Conservation (phyloP, 2,329 filamentous ascomycete species). For the Mycosphaerelloides madeirae region DNA sequence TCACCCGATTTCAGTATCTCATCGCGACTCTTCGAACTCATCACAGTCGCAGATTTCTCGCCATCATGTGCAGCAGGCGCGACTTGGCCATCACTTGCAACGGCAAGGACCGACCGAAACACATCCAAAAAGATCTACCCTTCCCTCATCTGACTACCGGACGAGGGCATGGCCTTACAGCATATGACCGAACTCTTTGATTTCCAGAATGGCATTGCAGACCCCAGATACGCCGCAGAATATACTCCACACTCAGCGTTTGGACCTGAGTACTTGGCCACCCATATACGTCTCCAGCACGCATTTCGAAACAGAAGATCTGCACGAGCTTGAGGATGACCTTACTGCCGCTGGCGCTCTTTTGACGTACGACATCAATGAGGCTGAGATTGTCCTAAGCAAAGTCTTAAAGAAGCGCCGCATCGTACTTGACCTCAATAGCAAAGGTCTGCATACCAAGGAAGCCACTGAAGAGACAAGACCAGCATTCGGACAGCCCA, state of each 20-base stretch:
- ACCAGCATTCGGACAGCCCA: not conserved
- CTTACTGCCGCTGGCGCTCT: conserved; percentile 53
- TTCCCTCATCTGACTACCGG: too few relatives aligned
- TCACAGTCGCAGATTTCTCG: not conserved
- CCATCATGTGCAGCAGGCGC: conserved; percentile 1
- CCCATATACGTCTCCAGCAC: conserved; percentile 69
- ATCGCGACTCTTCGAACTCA: not conserved
- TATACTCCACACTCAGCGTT: not conserved
- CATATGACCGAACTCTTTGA: too few relatives aligned
- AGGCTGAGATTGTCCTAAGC: conserved; percentile 71
- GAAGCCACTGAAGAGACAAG: conserved; percentile 9
- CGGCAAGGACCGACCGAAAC: not conserved
- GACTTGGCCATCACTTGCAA: not conserved
- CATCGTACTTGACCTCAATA: conserved; percentile 71
- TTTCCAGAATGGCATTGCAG: too few relatives aligned
- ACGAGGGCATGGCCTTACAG: too few relatives aligned
- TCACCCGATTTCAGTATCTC: too few relatives aligned
- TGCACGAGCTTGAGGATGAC: conserved; percentile 60
- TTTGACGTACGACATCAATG: conserved; percentile 65
- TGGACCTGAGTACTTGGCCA: conserved; percentile 49
- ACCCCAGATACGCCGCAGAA: too few relatives aligned
- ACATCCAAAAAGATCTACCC: too few relatives aligned
- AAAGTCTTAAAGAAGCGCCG: conserved; percentile 65
- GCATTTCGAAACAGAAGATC: conserved; percentile 60
- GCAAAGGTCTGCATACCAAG: conserved; percentile 56